Percentiles rank a stretch among this genome's conserved stretches.
These are phyloP conservation scores for Jacaranda copaia DNA, from an alignment of 257 asterid species.

Conservation along the genomic window DNA sequence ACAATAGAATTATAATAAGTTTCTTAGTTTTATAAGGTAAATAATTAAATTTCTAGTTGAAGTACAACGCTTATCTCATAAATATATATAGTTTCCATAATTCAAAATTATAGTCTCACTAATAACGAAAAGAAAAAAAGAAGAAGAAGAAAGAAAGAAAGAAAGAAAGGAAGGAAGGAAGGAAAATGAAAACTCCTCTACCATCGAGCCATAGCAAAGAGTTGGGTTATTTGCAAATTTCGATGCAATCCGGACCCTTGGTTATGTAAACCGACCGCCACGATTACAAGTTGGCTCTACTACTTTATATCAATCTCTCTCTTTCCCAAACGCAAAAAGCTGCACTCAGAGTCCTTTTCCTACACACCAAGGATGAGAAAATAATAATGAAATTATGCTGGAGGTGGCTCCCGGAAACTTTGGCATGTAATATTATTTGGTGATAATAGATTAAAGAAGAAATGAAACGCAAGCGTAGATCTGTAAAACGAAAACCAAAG, in stretches of 20 bases:
- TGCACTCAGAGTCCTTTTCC: not conserved
- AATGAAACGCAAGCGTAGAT: slow-evolving; percentile 60
- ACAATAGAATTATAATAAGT: too few relatives aligned
- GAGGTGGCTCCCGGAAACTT: not conserved
- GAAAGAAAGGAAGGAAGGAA: too few relatives aligned
- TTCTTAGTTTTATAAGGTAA: too few relatives aligned
- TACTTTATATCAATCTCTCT: not conserved
- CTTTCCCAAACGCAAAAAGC: not conserved
- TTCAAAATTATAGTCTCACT: too few relatives aligned
- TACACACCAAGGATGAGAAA: not conserved
- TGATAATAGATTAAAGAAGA: not conserved
- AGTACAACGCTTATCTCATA: too few relatives aligned
- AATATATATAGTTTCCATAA: too few relatives aligned
- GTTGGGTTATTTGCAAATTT: not conserved
- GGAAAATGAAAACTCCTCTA: not conserved
- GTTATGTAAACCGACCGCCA: not conserved
- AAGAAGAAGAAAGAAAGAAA: too few relatives aligned
- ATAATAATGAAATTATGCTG: not conserved
- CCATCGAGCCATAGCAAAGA: not conserved
- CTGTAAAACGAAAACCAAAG: slow-evolving; percentile 48
- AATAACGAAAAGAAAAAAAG: too few relatives aligned
- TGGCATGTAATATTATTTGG: not conserved
- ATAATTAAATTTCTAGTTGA: too few relatives aligned
- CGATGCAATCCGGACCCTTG: not conserved
- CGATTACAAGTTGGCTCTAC: not conserved